A percentile compares a stretch with the other conserved stretches of the same genome.
phyloP scores from a whole-genome alignment of 495 filamentous ascomycete species.

The Talaromyces proteolyticus region DNA sequence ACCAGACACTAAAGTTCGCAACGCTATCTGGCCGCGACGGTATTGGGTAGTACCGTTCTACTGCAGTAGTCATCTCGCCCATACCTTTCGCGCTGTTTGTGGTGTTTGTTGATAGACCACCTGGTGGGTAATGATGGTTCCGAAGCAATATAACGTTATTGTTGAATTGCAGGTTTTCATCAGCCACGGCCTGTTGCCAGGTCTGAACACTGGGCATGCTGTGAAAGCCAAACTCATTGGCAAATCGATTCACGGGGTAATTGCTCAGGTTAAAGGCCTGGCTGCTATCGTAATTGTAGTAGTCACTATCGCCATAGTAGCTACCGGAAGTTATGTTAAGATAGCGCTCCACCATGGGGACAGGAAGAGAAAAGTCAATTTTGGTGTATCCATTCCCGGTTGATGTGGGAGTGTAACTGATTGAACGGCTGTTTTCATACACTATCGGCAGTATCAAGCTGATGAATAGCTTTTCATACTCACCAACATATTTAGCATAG shows the following conservation, averaged over 20 bases:
- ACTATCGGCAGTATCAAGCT: constrained; percentile 54
- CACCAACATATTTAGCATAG: constrained; percentile 38
- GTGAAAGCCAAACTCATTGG: constrained; percentile 63
- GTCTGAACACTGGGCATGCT: constrained; percentile 60
- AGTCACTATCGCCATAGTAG: constrained; percentile 64
- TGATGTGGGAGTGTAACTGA: constrained; percentile 62
- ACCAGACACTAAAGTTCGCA: constrained; percentile 67
- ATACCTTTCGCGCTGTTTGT: constrained; percentile 37
- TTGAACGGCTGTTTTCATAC: constrained; percentile 58
- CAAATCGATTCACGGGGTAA: constrained; percentile 60
- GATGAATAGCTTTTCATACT: constrained; percentile 61
- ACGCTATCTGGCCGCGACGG: constrained; percentile 49
- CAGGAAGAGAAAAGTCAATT: constrained; percentile 49
- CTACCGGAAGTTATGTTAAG: constrained; percentile 47
- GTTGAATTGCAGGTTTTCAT: constrained; percentile 53
- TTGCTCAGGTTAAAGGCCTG: constrained; percentile 49
- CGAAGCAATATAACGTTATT: constrained; percentile 52
- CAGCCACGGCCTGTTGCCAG: constrained; percentile 50
- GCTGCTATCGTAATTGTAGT: constrained; percentile 58
- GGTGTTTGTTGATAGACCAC: constrained; percentile 37
- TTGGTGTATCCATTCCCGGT: constrained; percentile 59
- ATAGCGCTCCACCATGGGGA: constrained; percentile 58
- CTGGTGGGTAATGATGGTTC: constrained; percentile 60
- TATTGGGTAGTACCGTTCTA: constrained; percentile 54
- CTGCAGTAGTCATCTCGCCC: constrained; percentile 60